Evolutionary conservation across 306 rosid genomes (phyloP).

Genomic region (Elaeagnus macrophylla): DNA sequence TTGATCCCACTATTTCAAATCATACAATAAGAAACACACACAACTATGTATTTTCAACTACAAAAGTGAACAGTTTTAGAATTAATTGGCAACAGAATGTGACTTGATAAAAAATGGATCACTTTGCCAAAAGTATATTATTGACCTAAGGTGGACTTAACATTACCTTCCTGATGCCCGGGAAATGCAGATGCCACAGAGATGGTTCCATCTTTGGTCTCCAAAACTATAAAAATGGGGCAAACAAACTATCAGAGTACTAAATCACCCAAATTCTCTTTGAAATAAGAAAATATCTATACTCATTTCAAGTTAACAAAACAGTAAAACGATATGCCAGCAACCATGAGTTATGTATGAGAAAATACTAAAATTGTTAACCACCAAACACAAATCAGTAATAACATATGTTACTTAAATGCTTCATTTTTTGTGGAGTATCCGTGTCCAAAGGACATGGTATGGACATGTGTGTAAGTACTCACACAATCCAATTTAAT

Average conservation of each 20-base stretch:
- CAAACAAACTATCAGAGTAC: not conserved
- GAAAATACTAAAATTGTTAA: too few relatives aligned
- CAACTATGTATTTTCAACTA: too few relatives aligned
- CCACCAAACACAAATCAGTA: too few relatives aligned
- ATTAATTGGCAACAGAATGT: not conserved
- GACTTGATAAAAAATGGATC: not conserved
- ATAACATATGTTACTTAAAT: too few relatives aligned
- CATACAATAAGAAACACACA: not conserved
- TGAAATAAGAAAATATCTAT: not conserved
- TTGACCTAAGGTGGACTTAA: not conserved
- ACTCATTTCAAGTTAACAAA: not conserved
- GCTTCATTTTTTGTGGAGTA: too few relatives aligned
- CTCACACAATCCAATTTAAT: too few relatives aligned
- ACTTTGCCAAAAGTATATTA: not conserved
- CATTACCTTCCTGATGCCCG: conserved; percentile 75
- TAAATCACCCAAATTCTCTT: not conserved
- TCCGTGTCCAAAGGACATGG: too few relatives aligned
- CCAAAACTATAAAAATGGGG: conserved; percentile 39
- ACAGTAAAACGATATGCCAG: not conserved
- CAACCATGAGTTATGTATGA: too few relatives aligned
- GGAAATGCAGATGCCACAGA: conserved; percentile 86
- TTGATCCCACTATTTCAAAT: not conserved
- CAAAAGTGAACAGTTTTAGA: too few relatives aligned
- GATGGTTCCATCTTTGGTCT: conserved; percentile 68
- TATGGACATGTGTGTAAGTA: too few relatives aligned